Evolutionary conservation across 2,329 filamentous ascomycete species (phyloP).

Genomic region (Monilinia polystroma): DNA sequence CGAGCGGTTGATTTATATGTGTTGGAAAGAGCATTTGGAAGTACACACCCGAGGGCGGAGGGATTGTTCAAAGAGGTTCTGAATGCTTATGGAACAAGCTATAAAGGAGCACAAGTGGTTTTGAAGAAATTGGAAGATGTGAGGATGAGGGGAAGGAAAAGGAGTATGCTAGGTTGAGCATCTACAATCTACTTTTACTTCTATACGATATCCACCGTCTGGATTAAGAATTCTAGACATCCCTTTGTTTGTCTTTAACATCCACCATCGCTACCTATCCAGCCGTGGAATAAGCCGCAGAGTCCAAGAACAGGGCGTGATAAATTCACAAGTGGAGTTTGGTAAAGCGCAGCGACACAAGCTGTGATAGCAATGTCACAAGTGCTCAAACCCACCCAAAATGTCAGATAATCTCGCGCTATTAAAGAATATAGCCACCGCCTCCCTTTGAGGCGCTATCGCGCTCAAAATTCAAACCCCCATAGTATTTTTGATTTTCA

Average conservation of each 20-base stretch:
- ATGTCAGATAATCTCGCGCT: not conserved
- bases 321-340: no score
- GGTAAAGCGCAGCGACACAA: no score
- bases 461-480: not conserved
- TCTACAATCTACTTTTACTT: not conserved
- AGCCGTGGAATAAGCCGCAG: not conserved
- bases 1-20: constrained; percentile 95
- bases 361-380: no score
- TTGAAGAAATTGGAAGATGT: constrained; percentile 88
- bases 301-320: no score
- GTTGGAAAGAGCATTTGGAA: constrained; percentile 88
- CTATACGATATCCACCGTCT: not conserved
- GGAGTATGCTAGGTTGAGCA: constrained; percentile 84
- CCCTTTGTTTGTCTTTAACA: not conserved
- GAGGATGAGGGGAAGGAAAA: constrained; percentile 88
- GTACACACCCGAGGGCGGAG: constrained; percentile 87
- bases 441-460: not conserved
- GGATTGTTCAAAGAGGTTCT: constrained; percentile 72
- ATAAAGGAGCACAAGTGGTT: constrained; percentile 71
- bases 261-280: not conserved
- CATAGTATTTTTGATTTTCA: constrained; percentile 24
- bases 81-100: constrained; percentile 68
- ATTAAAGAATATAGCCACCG: not conserved
- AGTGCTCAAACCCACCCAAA: not conserved
- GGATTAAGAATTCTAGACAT: not conserved